Conservation (phyloP, 2,329 filamentous ascomycete species). For the Gnomoniopsis smithogilvyi region DNA sequence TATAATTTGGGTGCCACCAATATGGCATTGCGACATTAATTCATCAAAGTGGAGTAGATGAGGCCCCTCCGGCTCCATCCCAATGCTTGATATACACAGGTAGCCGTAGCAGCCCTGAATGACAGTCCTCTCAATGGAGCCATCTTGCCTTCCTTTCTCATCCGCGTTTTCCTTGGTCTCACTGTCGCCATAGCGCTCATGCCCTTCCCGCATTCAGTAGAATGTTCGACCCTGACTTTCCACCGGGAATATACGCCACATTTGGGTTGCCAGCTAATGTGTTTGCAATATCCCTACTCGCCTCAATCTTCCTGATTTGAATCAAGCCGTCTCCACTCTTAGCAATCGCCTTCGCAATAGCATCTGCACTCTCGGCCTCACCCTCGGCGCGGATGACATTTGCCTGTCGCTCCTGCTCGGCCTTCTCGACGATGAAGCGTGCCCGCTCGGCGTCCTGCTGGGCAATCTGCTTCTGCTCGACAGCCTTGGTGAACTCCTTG, state of each 20-base stretch:
- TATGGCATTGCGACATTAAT: constrained; percentile 10
- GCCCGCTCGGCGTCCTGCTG: constrained; percentile 98
- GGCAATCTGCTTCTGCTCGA: constrained; percentile 99
- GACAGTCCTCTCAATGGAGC: constrained; percentile 2
- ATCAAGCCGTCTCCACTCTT: constrained; percentile 93
- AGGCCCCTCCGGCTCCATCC: constrained; percentile 1
- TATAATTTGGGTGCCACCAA: background rate
- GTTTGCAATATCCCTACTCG: constrained; percentile 90
- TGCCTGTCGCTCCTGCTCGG: constrained; percentile 97
- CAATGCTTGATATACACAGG: constrained; percentile 13
- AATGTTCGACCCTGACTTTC: constrained; percentile 60
- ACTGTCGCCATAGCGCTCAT: constrained; percentile 23
- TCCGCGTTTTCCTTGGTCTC: background rate
- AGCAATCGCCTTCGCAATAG: constrained; percentile 88
- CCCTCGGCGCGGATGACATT: constrained; percentile 98
- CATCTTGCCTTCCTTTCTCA: background rate
- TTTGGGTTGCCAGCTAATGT: constrained; percentile 89
- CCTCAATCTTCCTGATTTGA: constrained; percentile 96
- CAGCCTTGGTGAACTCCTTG: constrained; percentile 96
- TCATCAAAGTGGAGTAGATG: constrained; percentile 18
- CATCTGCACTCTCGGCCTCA: constrained; percentile 94
- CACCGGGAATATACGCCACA: constrained; percentile 87
- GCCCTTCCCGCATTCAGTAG: constrained; percentile 50
- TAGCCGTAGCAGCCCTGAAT: background rate
- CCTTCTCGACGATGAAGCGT: constrained; percentile 96